Base-by-base conservation (phyloP, 768 basidiomycete species). In the Ramaria sp. region DNA sequence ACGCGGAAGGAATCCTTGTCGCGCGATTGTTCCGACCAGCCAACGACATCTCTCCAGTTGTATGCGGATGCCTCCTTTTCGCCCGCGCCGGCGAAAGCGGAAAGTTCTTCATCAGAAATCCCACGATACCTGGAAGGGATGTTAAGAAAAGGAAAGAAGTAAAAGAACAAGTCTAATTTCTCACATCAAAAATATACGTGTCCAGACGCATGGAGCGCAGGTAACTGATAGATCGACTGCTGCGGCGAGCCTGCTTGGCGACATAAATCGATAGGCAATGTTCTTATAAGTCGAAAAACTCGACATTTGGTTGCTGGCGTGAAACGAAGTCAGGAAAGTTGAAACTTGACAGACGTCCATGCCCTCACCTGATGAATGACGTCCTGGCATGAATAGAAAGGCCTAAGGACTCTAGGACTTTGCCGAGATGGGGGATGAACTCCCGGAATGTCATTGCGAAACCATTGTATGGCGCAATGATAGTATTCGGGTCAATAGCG, bases 211-310 rank as follows among this genome's bases (percentile, higher is more conserved):
- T 22, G 85, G 82, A 52, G 90, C 86, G 11, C 79, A 76, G 0
- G 87, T 86, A n/a, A 92, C 82, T 1, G 84, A 82, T 60, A 92
- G 87, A 65, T 92, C 90, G 57, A 92, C 80, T n/a, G 90, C 90
- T 2, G 87, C 82, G 6, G 88, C 86, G 45, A 92, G 86, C 63
- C 81, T 85, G 59, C 76, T 73, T 6, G 88, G 90, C 9, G 83
- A 79, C 60, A 92, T 77, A 69, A 92, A 91, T n/a, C 90, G 83
- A 66, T 91, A 92, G 19, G 89, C 90, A 60, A 92, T 88, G 68
- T 92, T 91, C 66, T 84, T 87, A 71, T 92, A 88, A 15, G 74
- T 73, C 10, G 83, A 72, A 68, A 91, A 91, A 12, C 82, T 71
- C 27, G 83, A 74, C 61, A 91, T 74, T 68, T 91, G 88, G 69